Evolutionary conservation across 2,329 filamentous ascomycete species (phyloP).

Genomic region (Aureobasidium sp.): DNA sequence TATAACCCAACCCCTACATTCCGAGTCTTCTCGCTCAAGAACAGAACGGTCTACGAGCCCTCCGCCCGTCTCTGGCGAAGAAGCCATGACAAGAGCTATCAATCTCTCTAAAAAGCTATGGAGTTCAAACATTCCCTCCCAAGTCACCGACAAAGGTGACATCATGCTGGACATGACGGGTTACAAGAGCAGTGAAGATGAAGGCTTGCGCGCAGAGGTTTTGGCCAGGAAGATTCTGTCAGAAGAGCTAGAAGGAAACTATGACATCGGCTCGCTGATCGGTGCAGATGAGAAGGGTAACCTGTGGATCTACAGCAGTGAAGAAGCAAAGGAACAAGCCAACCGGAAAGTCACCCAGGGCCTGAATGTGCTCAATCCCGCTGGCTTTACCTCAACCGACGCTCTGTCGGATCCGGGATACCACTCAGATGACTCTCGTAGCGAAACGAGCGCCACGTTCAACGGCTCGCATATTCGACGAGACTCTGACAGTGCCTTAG

Average conservation of each 20-base stretch:
- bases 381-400: constrained; percentile 56
- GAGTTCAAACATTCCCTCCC: constrained; percentile 82
- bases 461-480: constrained; percentile 49
- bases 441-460: constrained; percentile 29
- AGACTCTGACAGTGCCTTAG: constrained; percentile 62
- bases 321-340: constrained; percentile 87
- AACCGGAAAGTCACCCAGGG: constrained; percentile 47
- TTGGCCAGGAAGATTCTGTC: constrained; percentile 85
- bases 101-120: constrained; percentile 80
- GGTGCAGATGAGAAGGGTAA: constrained; percentile 94
- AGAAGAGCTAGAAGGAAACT: constrained; percentile 87
- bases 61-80: constrained; percentile 58
- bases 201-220: constrained; percentile 85
- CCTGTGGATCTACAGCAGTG: constrained; percentile 98
- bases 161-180: constrained; percentile 98
- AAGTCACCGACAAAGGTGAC: constrained; percentile 87
- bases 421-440: constrained; percentile 72
- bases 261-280: constrained; percentile 91
- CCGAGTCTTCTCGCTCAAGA: constrained; percentile 17
- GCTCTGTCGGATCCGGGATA: constrained; percentile 89
- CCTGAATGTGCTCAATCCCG: constrained; percentile 37
- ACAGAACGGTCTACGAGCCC: constrained; percentile 59
- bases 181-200: constrained; percentile 90
- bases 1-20: constrained; percentile 14
- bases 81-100: constrained; percentile 76